A percentile compares a stretch with the other conserved stretches of the same genome.
Conservation (phyloP, 164 flowering plant genomes). For the Magnolia kwangsiensis region DNA sequence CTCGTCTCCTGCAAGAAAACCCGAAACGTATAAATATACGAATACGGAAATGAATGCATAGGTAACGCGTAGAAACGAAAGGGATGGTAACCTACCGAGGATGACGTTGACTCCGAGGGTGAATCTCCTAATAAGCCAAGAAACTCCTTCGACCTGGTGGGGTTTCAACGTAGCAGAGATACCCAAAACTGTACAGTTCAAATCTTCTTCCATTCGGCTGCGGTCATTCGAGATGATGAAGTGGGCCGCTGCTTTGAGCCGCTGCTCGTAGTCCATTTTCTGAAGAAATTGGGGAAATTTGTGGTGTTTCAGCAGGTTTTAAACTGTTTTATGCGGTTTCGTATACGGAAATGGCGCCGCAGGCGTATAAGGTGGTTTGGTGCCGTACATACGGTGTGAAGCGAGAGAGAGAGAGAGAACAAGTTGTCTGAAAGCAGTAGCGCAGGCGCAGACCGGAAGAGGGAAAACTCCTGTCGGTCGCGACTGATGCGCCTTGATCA, state of each 20-base stretch:
- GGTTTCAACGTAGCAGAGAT: constrained; percentile 73
- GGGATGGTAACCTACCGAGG: constrained; percentile 44
- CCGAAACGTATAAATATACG: background rate
- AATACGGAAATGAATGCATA: background rate
- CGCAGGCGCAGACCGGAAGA: too few species aligned
- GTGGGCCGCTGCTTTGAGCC: constrained; percentile 69
- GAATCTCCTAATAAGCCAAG: constrained; percentile 81
- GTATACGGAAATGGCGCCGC: background rate
- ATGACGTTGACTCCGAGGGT: constrained; percentile 76
- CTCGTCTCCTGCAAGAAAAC: constrained; percentile 78
- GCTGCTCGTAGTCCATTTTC: constrained; percentile 57
- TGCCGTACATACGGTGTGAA: background rate
- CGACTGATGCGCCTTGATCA: too few species aligned
- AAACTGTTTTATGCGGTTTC: background rate
- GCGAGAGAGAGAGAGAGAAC: background rate
- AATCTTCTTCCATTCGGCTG: constrained; percentile 17
- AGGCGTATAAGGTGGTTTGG: background rate
- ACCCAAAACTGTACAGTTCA: constrained; percentile 37
- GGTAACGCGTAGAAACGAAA: background rate
- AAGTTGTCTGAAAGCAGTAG: background rate
- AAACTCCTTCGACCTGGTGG: constrained; percentile 78
- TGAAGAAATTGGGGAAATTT: background rate
- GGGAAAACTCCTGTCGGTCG: too few species aligned
- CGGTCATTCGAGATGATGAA: constrained; percentile 43
- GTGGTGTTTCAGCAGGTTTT: background rate